Base-by-base conservation (phyloP, 1,284 basidiomycete genomes). In the Mycosarcoma mackinlayi region DNA sequence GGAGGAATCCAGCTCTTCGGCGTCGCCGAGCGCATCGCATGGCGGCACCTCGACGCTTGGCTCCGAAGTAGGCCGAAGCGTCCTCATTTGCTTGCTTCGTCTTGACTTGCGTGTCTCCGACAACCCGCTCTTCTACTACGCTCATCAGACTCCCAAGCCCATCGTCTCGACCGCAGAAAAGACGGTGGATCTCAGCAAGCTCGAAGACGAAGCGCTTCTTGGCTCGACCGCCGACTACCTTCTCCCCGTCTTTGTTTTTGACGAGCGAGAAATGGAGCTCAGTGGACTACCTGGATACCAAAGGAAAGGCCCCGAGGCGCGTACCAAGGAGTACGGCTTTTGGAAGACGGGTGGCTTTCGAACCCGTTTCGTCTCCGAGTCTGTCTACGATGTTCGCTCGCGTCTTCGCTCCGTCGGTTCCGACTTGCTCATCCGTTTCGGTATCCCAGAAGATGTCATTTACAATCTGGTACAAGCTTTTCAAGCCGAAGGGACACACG, bases 241-340 rank as follows among this genome's bases (percentile, higher is more conserved):
- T 52, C 77, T 88, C 3, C 87, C 87, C 2, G 72, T 87, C 42
- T 87, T 85, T 75, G 85, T 87, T 54, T 86, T 87, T 50, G 86
- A 87, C 66, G 85, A 86, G 50, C 81, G 85, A 7, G 84, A 85
- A 63, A 76, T 87, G 53, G 86, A 87, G 61, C 80, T 87, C 18
- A 84, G 84, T 9, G 84, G 83, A 4, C 69, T 87, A n/a, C 82
- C 85, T 2, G 83, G 80, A 2, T 85, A 83, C 52, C 55, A 83
- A 30, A 56, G 78, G 10, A 55, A 82, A 56, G 76, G 83, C 10
- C 78, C 78, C 8, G 79, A 83, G 59, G 83, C 83, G 0, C 67
- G 77, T 18, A 83, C 80, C 18, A 73, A 85, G 16, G 73, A 86
- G 24, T 85, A 83, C 25, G 79, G 82, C 7, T 87, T 87, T 47